Evolutionary conservation across 1,139 yeast genomes (phyloP).

Genomic region (Sugiyamaella novakii): DNA sequence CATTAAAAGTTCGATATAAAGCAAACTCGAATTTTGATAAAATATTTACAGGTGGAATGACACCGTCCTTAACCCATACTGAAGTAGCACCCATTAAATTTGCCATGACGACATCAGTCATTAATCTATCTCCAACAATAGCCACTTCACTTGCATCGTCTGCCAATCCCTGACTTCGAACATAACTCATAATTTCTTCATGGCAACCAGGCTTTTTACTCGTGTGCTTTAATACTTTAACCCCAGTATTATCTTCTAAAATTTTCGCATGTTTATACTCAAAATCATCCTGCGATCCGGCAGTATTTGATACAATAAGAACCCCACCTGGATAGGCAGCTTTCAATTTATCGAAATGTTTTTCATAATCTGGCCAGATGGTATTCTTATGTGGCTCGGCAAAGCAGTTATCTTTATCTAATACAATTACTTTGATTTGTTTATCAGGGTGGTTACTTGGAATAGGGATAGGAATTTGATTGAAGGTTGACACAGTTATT

Average conservation of each 20-base stretch:
- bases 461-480: conserved; percentile 54
- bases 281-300: conserved; percentile 81
- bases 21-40: conserved; percentile 47
- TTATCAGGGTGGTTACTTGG: conserved; percentile 28
- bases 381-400: conserved; percentile 80
- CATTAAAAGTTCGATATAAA: too few species aligned
- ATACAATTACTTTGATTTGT: conserved; percentile 72
- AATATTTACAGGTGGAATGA: conserved; percentile 52
- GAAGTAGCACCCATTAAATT: conserved; percentile 89
- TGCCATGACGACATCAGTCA: conserved; percentile 93
- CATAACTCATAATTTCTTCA: conserved; percentile 64
- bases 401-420: conserved; percentile 95
- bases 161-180: conserved; percentile 42
- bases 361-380: conserved; percentile 73
- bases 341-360: conserved; percentile 60
- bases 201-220: conserved; percentile 91
- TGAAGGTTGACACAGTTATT: conserved; percentile 62
- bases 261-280: conserved; percentile 60
- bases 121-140: conserved; percentile 84
- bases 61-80: conserved; percentile 82
- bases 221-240: conserved; percentile 73
- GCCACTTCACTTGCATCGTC: conserved; percentile 65
- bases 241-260: conserved; percentile 72
- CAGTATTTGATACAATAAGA: conserved; percentile 87
- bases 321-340: conserved; percentile 61